Percentiles rank a stretch among this genome's conserved stretches.
These are phyloP conservation scores for Vitis hybrid DNA, from an alignment of 177 flowering plant genomes.

Conservation along the genomic window DNA sequence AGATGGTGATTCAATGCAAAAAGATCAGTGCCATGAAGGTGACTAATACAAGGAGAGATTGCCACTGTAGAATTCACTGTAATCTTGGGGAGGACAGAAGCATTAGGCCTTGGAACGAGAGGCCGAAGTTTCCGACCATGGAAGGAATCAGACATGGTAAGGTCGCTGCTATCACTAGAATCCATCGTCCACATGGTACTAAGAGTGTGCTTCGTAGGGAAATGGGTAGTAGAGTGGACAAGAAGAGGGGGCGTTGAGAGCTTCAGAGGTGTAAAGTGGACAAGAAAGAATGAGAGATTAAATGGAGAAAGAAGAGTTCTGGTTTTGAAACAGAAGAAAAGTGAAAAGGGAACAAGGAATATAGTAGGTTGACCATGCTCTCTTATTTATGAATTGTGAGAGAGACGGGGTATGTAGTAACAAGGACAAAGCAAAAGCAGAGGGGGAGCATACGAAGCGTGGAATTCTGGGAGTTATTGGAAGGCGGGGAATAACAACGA, in stretches of 20 bases:
- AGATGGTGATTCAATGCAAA: slow-evolving; percentile 55
- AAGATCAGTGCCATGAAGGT: slow-evolving; percentile 37
- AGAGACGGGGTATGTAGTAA: not conserved
- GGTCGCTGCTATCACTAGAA: slow-evolving; percentile 48
- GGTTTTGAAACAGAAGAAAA: slow-evolving; percentile 16
- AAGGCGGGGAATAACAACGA: not conserved
- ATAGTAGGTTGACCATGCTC: slow-evolving; percentile 17
- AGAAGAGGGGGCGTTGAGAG: too few relatives aligned
- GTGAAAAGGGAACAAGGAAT: slow-evolving; percentile 3
- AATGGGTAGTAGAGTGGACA: too few relatives aligned
- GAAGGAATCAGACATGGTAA: slow-evolving; percentile 48
- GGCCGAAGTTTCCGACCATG: slow-evolving; percentile 57
- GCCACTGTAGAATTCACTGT: slow-evolving; percentile 14
- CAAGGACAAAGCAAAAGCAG: not conserved
- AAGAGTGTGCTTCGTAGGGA: too few relatives aligned
- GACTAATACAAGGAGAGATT: slow-evolving; percentile 30
- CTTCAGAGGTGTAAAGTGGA: too few relatives aligned
- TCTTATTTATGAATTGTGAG: not conserved
- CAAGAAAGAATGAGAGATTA: slow-evolving; percentile 14
- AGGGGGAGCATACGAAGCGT: not conserved
- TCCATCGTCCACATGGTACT: slow-evolving; percentile 79
- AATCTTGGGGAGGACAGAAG: slow-evolving; percentile 15
- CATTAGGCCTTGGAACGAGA: slow-evolving; percentile 47
- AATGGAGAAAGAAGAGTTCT: slow-evolving; percentile 7
- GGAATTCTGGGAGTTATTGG: not conserved